Base-by-base conservation (phyloP, 495 filamentous ascomycete genomes). In the Oidiodendron maius region DNA sequence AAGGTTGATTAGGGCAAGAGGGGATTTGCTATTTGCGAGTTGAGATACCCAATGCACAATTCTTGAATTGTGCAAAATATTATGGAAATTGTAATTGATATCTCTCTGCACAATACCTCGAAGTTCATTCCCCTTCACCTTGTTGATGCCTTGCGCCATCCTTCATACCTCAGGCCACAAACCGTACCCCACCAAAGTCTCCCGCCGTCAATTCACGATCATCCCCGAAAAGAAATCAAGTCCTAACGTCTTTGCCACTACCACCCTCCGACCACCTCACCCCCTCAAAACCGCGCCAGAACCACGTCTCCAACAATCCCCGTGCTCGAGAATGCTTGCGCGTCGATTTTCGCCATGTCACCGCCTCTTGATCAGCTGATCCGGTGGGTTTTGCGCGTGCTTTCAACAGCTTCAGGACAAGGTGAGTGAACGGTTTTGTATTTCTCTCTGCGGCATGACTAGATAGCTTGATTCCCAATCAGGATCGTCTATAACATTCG, bases 331-430 rank as follows among this genome's bases (percentile, higher is more conserved):
- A 42, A 53, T 53, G 50, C 42, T 35, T 38, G 17, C 15, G 16
- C 3, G 16, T 16, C 30, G 22, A 23, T 30, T 32, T 37, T 34
- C 53, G 65, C 44, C n/a, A 90, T 91, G 87, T 77, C 70, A 45
- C 70, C 64, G 42, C 77, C 77, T 50, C 66, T 87, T 45, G 83
- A 89, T 63, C 78, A 78, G 48, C 65, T 93, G 63, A 80, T 90
- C 40, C 75, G 84, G 53, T 81, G 78, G 59, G 65, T 91, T 40
- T 65, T 91, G 38, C 74, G 76, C 16, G 83, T 86, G 69, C 83
- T 91, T 60, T 1, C 24, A 23, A 32, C n/a, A n/a, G 40, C 25
- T 12, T n/a, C 15, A 22, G 25, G 5, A 1, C 8, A 46, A 38
- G 49, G 42, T 51, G 40, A 51, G 40, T 51, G 18, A n/a, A 35